Evolutionary conservation across 257 asterid species (phyloP), one percentile per base, ranked within the genome.

Genomic region (Petrea volubilis): DNA sequence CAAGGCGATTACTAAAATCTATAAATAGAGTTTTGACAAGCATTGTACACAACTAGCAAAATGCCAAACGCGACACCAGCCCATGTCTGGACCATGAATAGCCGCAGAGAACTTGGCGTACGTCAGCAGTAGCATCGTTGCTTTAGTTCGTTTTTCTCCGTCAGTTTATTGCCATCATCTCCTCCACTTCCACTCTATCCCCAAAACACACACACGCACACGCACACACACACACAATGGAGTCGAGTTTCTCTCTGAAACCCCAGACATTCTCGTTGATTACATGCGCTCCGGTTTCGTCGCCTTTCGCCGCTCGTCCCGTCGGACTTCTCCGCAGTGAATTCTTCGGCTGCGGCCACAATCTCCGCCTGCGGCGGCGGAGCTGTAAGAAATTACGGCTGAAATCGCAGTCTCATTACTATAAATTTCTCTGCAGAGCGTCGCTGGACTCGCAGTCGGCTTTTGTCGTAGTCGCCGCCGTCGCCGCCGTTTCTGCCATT

Each of bases 371-470:
- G 29, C 89, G 87, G 10, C 78, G 85, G 60, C 47, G 88, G 72
- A 82, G 81, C 73, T 74, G 81, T 52, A 82, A 69, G 79, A 86
- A 74, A 50, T 17, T 60, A 24, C 85, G 93, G 38, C 74, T 74
- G 68, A 83, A 80, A 25, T 73, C 84, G 27, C 83, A 81, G 61
- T 18, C 77, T 6, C 68, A 73, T 43, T 63, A 75, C 64, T 63
- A 70, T 25, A 77, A 78, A 41, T 72, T 80, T 34, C 51, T 80
- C 40, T 51, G 80, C 56, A 82, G 67, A 77, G 98, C 96, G 20
- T 84, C 96, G 72, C 82, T 90, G 2, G 93, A 87, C 29, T 86
- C 94, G 70, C 97, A 88, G 60, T 71, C 85, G 15, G 60, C 74
- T 58, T 27, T 76, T 25, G 83, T 74, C 13, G 66, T 81, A 31